Conservation (phyloP, 257 asterid genomes). For the Coffea canephora region DNA sequence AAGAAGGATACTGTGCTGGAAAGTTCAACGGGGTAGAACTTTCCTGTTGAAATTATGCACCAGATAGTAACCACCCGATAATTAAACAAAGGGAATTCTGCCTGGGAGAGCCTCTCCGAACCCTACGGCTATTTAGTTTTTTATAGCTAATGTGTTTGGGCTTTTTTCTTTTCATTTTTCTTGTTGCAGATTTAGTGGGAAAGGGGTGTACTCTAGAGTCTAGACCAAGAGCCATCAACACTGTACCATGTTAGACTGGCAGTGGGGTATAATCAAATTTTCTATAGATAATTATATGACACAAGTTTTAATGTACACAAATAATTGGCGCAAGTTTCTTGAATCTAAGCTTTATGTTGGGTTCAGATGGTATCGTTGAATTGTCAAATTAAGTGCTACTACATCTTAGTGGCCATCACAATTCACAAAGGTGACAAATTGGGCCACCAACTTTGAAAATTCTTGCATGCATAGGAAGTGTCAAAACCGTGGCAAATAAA, state of each 20-base stretch:
- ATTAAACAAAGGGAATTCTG: background rate
- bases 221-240: too few relatives aligned
- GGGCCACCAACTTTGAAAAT: slow-evolving; percentile 1
- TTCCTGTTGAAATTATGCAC: background rate
- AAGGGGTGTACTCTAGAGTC: too few relatives aligned
- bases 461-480: background rate
- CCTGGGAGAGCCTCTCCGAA: too few relatives aligned
- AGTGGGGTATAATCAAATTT: too few relatives aligned
- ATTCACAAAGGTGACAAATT: background rate
- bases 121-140: too few relatives aligned
- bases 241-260: too few relatives aligned
- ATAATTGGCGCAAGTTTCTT: background rate
- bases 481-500: background rate
- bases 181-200: too few relatives aligned
- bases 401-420: background rate
- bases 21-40: background rate
- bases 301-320: too few relatives aligned
- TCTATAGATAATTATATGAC: too few relatives aligned
- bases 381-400: background rate
- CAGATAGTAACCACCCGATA: background rate
- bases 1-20: background rate
- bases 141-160: too few relatives aligned
- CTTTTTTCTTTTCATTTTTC: too few relatives aligned
- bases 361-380: background rate
- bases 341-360: background rate